Evolutionary conservation across 1,139 yeast genomes (phyloP), one percentile per base, ranked within the genome.

Genomic region (Maudiozyma humilis): DNA sequence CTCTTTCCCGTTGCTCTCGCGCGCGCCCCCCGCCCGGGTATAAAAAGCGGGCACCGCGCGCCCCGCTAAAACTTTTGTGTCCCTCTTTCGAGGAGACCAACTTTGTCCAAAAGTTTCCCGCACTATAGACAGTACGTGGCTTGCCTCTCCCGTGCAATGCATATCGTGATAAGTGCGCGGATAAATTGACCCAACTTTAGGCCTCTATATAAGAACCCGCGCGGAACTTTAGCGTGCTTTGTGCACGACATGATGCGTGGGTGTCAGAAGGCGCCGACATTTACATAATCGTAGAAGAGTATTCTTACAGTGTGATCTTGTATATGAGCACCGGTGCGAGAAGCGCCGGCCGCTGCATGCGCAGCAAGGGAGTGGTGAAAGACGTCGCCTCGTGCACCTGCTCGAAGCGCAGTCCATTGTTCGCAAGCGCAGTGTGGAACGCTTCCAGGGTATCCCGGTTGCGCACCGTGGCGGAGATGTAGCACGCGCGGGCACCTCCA

Each of bases 191-290:
- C 19, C 32, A 32, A 36, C 29, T 33, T 15, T 19, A 43, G 59
- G 62, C 68, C 62, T 63, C 69, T 65, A 36, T 66, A 27, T 73
- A 75, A 75, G 80, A 75, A 74, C 79, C 69, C 75, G 67, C 63
- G 70, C 68, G 78, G 78, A 72, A 63, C 39, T 32, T 30, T 23
- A 23, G n/a, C 55, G 44, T 50, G 33, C 25, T 51, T 39, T 16
- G 17, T 20, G 46, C 45, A 42, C 44, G 57, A 53, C 56, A 64
- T 67, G 78, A 73, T 62, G 65, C 69, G 63, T 59, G 77, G 70
- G 80, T 75, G 80, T 75, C 80, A 75, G 79, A 72, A 71, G 68
- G 64, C 67, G 63, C 66, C 69, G 49, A 75, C 70, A 75, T 68
- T 43, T 69, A 20, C 19, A 41, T 36, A 25, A 10, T 10, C 12